A percentile compares a stretch with the other conserved stretches of the same genome.
phyloP scores from a whole-genome alignment of 2,329 filamentous ascomycete genomes.

The Aspergillus fischeri region DNA sequence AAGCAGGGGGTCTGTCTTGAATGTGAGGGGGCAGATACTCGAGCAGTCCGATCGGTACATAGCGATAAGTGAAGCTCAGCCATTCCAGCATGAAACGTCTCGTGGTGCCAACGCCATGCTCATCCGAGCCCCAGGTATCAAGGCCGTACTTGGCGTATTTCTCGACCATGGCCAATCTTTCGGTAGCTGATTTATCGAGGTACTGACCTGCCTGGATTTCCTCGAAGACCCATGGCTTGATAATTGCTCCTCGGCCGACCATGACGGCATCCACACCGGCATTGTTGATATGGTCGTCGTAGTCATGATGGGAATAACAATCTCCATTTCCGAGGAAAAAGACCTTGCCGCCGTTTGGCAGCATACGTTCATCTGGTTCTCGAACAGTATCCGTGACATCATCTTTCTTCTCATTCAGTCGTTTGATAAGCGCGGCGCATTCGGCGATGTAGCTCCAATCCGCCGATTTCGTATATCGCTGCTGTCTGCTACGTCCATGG shows the following conservation, averaged over 20 bases:
- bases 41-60: conserved; percentile 83
- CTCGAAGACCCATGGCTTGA: conserved; percentile 98
- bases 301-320: conserved; percentile 89
- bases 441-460: conserved; percentile 95
- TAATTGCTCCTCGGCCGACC: conserved; percentile 90
- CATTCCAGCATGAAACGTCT: conserved; percentile 91
- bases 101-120: conserved; percentile 86
- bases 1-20: conserved; percentile 84
- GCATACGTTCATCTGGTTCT: conserved; percentile 71
- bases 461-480: conserved; percentile 86
- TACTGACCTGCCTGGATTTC: conserved; percentile 91
- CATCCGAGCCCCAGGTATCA: conserved; percentile 92
- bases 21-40: conserved; percentile 84
- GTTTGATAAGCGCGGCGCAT: conserved; percentile 77
- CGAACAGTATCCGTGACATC: conserved; percentile 68
- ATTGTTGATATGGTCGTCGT: conserved; percentile 71
- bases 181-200: conserved; percentile 85
- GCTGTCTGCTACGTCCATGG: conserved; percentile 88
- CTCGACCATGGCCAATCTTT: conserved; percentile 80
- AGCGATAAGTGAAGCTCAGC: conserved; percentile 88
- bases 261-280: conserved; percentile 88
- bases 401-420: conserved; percentile 67
- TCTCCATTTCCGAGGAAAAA: conserved; percentile 97
- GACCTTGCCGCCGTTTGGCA: conserved; percentile 66
- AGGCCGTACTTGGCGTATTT: conserved; percentile 87